phyloP scores from a whole-genome alignment of 1,284 basidiomycete genomes.

The Nidula niveotomentosa region DNA sequence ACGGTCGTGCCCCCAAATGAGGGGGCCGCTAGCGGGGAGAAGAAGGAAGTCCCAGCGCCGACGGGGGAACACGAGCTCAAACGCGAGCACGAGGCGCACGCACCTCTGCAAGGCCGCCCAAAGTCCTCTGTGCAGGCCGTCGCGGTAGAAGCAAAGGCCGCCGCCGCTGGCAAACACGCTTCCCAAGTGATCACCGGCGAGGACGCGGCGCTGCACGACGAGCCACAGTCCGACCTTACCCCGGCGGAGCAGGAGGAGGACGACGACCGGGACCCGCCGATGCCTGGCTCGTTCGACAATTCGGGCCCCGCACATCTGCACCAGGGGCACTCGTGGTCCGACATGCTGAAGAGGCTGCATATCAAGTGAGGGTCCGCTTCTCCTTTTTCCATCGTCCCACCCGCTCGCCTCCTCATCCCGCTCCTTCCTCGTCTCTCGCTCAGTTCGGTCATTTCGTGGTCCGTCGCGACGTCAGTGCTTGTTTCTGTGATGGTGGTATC shows the following conservation, averaged over 20 bases:
- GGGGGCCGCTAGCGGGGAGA: slow-evolving; percentile 3
- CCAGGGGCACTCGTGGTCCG: slow-evolving; percentile 16
- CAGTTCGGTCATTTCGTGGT: too few relatives aligned
- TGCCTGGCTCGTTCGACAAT: slow-evolving; percentile 23
- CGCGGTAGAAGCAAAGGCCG: not conserved
- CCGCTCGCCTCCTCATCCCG: too few relatives aligned
- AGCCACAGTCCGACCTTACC: slow-evolving; percentile 11
- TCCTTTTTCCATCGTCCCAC: not conserved
- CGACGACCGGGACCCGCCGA: slow-evolving; percentile 1
- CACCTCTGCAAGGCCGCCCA: slow-evolving; percentile 4
- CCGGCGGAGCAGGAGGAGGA: slow-evolving; percentile 7
- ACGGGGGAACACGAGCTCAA: slow-evolving; percentile 4
- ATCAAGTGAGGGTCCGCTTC: slow-evolving; percentile 18
- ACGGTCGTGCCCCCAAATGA: slow-evolving; percentile 32
- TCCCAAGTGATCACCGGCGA: slow-evolving; percentile 7
- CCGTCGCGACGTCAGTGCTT: too few relatives aligned
- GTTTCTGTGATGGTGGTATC: too few relatives aligned
- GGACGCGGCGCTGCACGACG: slow-evolving; percentile 8
- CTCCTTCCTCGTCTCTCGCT: too few relatives aligned
- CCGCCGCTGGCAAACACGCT: not conserved
- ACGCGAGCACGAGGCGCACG: slow-evolving; percentile 8
- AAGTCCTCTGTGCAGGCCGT: slow-evolving; percentile 12
- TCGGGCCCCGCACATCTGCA: not conserved
- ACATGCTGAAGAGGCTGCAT: slow-evolving; percentile 24
- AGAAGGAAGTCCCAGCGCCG: slow-evolving; percentile 11